These are phyloP conservation scores for Microstegium vimineum DNA, from an alignment of 176 grass and related monocot genomes.

Conservation along the genomic window DNA sequence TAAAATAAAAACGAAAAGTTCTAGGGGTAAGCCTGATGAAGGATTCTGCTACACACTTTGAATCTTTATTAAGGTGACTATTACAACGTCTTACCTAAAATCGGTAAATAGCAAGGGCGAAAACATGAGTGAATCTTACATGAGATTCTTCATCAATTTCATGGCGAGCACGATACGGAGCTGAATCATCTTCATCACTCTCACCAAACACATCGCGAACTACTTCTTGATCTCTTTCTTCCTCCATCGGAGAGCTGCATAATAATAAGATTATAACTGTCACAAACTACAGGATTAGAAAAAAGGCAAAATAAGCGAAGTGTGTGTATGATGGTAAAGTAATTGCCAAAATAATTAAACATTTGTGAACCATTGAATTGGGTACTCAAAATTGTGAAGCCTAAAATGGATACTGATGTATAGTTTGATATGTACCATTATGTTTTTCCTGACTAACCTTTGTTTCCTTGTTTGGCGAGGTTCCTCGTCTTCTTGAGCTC, in stretches of 20 bases:
- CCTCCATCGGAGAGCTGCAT: constrained; percentile 38
- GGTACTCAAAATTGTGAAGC: background rate
- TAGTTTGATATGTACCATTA: constrained; percentile 15
- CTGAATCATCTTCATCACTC: constrained; percentile 88
- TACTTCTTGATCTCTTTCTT: constrained; percentile 73
- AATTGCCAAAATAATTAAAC: constrained; percentile 9
- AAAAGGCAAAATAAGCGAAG: background rate
- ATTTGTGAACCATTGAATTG: background rate
- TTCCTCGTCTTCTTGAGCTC: constrained; percentile 55
- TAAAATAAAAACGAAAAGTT: background rate
- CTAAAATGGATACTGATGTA: constrained; percentile 10
- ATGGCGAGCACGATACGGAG: constrained; percentile 51
- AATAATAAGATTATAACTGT: constrained; percentile 26
- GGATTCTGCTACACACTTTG: background rate
- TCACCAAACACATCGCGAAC: constrained; percentile 92
- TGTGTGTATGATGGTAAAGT: background rate
- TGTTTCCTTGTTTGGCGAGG: constrained; percentile 39
- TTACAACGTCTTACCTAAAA: constrained; percentile 7
- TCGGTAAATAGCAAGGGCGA: background rate
- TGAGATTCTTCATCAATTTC: constrained; percentile 74
- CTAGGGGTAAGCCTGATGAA: constrained; percentile 6
- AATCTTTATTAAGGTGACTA: background rate
- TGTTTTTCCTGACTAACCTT: constrained; percentile 41
- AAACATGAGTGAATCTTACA: constrained; percentile 47
- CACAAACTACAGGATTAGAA: constrained; percentile 3